These are phyloP conservation scores for Capsella bursapastoris DNA, from an alignment of 345 rosid species.

Conservation along the genomic window DNA sequence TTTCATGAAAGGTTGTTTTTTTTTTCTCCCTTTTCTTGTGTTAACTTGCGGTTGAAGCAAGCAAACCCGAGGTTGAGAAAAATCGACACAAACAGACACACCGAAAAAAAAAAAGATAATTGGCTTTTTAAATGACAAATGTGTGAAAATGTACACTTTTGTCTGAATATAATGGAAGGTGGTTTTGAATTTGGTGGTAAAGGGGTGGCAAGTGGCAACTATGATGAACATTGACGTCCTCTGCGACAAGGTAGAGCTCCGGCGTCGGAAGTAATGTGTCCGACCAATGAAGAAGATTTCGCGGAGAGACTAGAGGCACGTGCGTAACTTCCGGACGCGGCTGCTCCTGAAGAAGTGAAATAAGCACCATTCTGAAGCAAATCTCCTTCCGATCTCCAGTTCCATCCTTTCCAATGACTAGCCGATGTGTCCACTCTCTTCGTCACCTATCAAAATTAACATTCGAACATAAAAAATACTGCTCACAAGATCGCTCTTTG, in stretches of 20 bases:
- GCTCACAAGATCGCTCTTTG: neutral
- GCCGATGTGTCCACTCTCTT: conserved; percentile 80
- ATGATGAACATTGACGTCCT: conserved; percentile 58
- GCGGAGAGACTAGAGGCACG: conserved; percentile 95
- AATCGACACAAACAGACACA: conserved; percentile 41
- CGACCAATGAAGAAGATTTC: conserved; percentile 82
- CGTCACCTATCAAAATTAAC: conserved; percentile 61
- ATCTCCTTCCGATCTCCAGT: conserved; percentile 98
- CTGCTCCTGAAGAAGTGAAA: conserved; percentile 90
- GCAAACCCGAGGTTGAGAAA: conserved; percentile 45
- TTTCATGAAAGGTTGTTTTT: conserved; percentile 36
- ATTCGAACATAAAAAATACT: neutral
- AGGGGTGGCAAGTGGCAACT: conserved; percentile 29
- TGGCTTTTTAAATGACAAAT: conserved; percentile 43
- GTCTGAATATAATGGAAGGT: conserved; percentile 33
- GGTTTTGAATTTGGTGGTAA: conserved; percentile 20
- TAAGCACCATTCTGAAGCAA: conserved; percentile 83
- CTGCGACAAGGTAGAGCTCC: conserved; percentile 75
- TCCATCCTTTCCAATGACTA: conserved; percentile 77
- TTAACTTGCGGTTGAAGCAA: conserved; percentile 43
- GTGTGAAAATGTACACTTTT: conserved; percentile 48
- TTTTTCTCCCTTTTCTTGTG: conserved; percentile 23
- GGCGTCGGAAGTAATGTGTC: conserved; percentile 70
- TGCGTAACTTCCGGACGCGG: conserved; percentile 84
- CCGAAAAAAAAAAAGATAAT: conserved; percentile 14